Conservation (phyloP, 139 green algal genomes). For the Chlorella sp. region DNA sequence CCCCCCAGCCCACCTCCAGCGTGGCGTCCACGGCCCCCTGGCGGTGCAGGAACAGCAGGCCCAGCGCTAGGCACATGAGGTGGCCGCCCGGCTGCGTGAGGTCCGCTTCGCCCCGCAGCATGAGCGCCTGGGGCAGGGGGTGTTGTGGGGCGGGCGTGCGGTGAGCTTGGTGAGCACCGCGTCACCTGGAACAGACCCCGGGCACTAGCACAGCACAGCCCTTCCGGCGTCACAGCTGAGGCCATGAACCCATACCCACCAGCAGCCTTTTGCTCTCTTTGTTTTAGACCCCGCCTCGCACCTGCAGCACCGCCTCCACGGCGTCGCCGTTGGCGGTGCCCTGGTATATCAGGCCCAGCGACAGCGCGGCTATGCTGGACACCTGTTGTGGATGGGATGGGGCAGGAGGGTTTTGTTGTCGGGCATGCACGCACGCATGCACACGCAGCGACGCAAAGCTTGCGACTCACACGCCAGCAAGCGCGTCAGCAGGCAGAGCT, state of each 20-base stretch:
- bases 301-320: conserved; percentile 86
- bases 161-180: background rate
- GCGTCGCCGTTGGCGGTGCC: conserved; percentile 75
- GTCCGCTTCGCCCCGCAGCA: conserved; percentile 85
- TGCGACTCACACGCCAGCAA: background rate
- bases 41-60: conserved; percentile 94
- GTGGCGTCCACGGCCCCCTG: conserved; percentile 93
- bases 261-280: too few species aligned
- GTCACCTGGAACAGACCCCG: background rate
- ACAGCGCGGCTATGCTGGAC: conserved; percentile 84
- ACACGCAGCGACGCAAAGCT: background rate
- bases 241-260: too few species aligned
- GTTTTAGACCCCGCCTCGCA: too few species aligned
- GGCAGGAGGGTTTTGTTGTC: background rate
- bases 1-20: conserved; percentile 74
- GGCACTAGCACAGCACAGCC: background rate
- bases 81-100: conserved; percentile 78
- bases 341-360: conserved; percentile 92
- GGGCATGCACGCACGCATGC: too few species aligned
- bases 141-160: background rate
- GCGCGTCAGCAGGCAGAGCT: background rate
- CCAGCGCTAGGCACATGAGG: conserved; percentile 88
- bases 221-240: background rate
- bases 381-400: background rate
- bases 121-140: conserved; percentile 74